phyloP scores from a whole-genome alignment of 2,329 filamentous ascomycete genomes.

The Trichoderma sp. region DNA sequence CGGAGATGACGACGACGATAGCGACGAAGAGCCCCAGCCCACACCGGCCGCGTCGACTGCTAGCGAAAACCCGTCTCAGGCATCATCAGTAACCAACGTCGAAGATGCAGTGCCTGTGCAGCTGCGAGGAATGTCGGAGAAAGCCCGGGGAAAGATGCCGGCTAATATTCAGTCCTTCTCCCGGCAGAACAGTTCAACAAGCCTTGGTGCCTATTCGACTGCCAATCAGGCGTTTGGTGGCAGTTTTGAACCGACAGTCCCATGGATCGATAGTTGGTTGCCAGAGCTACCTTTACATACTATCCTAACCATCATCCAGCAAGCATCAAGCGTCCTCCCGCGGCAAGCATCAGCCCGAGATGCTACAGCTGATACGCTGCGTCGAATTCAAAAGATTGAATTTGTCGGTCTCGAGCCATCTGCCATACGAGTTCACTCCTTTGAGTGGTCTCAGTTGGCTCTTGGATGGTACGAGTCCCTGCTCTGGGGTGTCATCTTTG shows the following conservation, averaged over 20 bases:
- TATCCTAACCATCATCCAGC: constrained; percentile 71
- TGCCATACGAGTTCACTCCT: constrained; percentile 75
- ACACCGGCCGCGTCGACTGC: constrained; percentile 63
- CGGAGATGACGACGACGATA: constrained; percentile 74
- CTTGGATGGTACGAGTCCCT: constrained; percentile 95
- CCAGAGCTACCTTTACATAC: constrained; percentile 86
- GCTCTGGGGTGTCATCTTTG: constrained; percentile 90
- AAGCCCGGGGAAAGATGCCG: constrained; percentile 93
- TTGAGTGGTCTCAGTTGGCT: constrained; percentile 88
- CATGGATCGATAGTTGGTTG: constrained; percentile 95
- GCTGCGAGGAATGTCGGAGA: constrained; percentile 91
- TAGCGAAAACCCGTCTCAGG: constrained; percentile 59
- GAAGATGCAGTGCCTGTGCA: constrained; percentile 82
- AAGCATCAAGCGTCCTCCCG: constrained; percentile 57
- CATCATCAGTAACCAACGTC: constrained; percentile 63
- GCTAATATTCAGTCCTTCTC: constrained; percentile 80
- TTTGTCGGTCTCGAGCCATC: constrained; percentile 72
- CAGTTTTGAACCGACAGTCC: constrained; percentile 71
- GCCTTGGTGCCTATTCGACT: constrained; percentile 64
- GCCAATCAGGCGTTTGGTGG: constrained; percentile 52
- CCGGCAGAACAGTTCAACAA: constrained; percentile 83
- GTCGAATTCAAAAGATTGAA: constrained; percentile 56
- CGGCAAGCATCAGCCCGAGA: constrained; percentile 46
- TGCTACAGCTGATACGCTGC: constrained; percentile 45
- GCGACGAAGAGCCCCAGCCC: constrained; percentile 50